phyloP scores from a whole-genome alignment of 169 alveolate species.

The Plasmodium gonderi region DNA sequence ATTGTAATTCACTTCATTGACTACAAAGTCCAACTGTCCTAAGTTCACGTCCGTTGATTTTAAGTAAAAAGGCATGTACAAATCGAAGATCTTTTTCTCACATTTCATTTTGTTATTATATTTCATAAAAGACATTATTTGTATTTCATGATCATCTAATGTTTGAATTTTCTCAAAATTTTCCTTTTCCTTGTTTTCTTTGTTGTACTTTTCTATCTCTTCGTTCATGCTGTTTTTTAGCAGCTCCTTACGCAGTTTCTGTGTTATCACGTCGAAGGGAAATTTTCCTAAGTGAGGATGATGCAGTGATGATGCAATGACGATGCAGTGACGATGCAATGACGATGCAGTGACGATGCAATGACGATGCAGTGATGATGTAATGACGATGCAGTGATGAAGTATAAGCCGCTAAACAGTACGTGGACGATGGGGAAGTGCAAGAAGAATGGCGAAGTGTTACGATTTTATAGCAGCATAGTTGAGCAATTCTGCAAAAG shows the following conservation, averaged over 20 bases:
- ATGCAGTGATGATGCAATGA: not conserved
- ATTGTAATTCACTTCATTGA: constrained; percentile 26
- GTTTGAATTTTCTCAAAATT: not conserved
- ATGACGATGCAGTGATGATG: not conserved
- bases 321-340: no score
- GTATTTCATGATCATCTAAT: constrained; percentile 33
- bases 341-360: not conserved
- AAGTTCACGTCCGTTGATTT: constrained; percentile 39
- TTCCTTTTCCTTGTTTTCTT: not conserved
- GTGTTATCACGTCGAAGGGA: constrained; percentile 68
- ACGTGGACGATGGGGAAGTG: not conserved
- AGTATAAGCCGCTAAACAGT: not conserved
- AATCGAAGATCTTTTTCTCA: constrained; percentile 54
- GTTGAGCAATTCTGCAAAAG: not conserved
- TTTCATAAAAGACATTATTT: constrained; percentile 39
- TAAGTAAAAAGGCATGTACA: constrained; percentile 47
- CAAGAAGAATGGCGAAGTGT: not conserved
- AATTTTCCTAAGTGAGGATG: constrained; percentile 19
- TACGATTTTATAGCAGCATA: not conserved
- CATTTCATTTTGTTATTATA: constrained; percentile 51
- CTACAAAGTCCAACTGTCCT: not conserved
- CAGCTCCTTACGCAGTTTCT: constrained; percentile 48
- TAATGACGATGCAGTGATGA: not conserved
- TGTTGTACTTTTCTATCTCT: constrained; percentile 26
- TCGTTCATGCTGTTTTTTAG: constrained; percentile 59